A percentile compares a stretch with the other conserved stretches of the same genome.
phyloP scores from a whole-genome alignment of 2,329 filamentous ascomycete species.

The Penicillium sp. region DNA sequence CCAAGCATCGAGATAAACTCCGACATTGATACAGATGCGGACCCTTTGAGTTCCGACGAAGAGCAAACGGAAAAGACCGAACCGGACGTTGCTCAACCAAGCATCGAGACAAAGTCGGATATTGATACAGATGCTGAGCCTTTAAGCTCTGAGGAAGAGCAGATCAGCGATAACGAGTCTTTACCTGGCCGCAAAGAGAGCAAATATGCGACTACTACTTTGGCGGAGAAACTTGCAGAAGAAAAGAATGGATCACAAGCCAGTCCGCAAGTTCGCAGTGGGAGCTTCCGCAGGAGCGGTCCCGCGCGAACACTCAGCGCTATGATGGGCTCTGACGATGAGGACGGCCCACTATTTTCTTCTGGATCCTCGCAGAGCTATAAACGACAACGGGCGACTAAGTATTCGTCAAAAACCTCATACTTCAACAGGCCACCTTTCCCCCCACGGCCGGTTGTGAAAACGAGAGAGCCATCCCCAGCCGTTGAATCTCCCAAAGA shows the following conservation, averaged over 20 bases:
- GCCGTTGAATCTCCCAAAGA: neutral
- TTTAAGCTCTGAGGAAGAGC: constrained; percentile 35
- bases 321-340: constrained; percentile 14
- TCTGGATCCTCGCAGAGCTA: constrained; percentile 16
- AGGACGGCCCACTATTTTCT: constrained; percentile 6
- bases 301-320: constrained; percentile 9
- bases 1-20: neutral
- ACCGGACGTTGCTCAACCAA: neutral
- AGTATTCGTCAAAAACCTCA: constrained; percentile 20
- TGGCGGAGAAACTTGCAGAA: constrained; percentile 27
- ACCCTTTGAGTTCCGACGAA: neutral
- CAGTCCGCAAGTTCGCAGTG: constrained; percentile 12
- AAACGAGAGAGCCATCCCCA: neutral
- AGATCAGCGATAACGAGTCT: constrained; percentile 15
- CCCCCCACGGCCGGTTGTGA: neutral
- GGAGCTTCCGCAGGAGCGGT: neutral
- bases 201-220: constrained; percentile 12
- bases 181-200: constrained; percentile 5
- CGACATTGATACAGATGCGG: neutral
- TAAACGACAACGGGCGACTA: constrained; percentile 19
- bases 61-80: constrained; percentile 4
- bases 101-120: constrained; percentile 6
- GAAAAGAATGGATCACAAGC: neutral
- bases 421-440: constrained; percentile 11
- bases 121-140: constrained; percentile 39